Evolutionary conservation across 805 yeast genomes (phyloP), one percentile per base, ranked within the genome.

Genomic region (Saccharomycopsis selenospora): DNA sequence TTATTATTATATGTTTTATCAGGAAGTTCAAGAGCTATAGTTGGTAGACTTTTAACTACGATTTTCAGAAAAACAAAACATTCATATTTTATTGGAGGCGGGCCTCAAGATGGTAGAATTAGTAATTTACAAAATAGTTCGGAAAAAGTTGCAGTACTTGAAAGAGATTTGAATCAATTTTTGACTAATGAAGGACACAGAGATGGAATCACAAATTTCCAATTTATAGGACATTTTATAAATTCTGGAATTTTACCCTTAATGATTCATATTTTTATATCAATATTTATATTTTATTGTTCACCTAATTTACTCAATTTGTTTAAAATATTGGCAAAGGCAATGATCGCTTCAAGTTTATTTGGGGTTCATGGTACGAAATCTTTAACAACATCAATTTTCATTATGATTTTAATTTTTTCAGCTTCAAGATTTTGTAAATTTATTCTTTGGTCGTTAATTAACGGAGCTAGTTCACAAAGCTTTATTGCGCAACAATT

Each of bases 321-420:
- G 27, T 45, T 46, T 42, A 46, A n/a, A 3, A 3, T 50, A 17
- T 14, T 46, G 20, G 42, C 53, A 36, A 43, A 44, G 17, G 47
- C 53, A 11, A 42, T 46, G 47, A 26, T 50, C 5, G 18, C 53
- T 3, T 13, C 45, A 3, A 50, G 50, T 40, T 24, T 50, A n/a
- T 50, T 50, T 28, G 53, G 53, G 2, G 30, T 50, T 10, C 50
- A 46, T n/a, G 50, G 50, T 29, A 23, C 45, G 5, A 41, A 36
- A 30, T 49, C 50, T 17, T 40, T 50, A 14, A 18, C 26, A 4
- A 45, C 43, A 7, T 44, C 52, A 11, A 18, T 47, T 8, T 11
- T 43, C 8, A 40, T 48, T 2, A 8, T 41, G 17, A 24, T 45
- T 11, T 14, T 23, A 14, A 47, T 47, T 13, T 10, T 38, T 7